Evolutionary conservation across 83 land plant species (phyloP), one percentile per base, ranked within the genome.

Genomic region (Larix sibirica): DNA sequence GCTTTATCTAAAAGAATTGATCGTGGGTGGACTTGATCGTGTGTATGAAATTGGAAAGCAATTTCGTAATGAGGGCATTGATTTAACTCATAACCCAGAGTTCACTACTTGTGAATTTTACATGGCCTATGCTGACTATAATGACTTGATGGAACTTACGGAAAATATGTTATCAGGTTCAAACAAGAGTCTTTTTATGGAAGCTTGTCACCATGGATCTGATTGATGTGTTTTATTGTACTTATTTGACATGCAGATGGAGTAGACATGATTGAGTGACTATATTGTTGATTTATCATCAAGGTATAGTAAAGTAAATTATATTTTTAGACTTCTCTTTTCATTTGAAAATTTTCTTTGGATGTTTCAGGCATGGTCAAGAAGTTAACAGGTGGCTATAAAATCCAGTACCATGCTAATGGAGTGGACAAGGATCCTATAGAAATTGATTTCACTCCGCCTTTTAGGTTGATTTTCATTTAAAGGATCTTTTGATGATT

Each of bases 21-120:
- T 97, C 66, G 98, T 97, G 83, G 99, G 98, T 83, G 98, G 99
- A 9, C 67, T 95, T 2, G 95, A 97, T 74, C 90, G 98, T 59
- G 99, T 97, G 9, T 97, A 97, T 90, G 99, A 97, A 83, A 95
- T 97, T 77, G 99, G 98, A 40, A 97, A 95, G 81, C 96, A 95
- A 78, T 97, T 97, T 74, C 86, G 99, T 58, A 97, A 97, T 81
- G 99, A 97, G 88, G 99, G 99, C 38, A 95, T 97, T 79, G 99
- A 97, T 91, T 85, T 97, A 78, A 97, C 99, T 40, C 99, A 97
- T 79, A 97, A 97, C 90, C 99, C 99, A 42, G 99, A 97, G 87
- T 97, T 97, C 81, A 97, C 98, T 17, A 94, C 98, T 10, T 94
- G 96, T 82, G 99, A 97, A 80, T 97, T 97, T 79, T 97, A 97